A percentile compares a stretch with the other conserved stretches of the same genome.
Evolutionary conservation across 345 rosid species (phyloP).

Genomic region (Brassica napus): Da-Ae NC_063438.1:27438501-27439000

Average conservation of each 20-base stretch:
- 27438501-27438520: no score
- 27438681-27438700: slow-evolving; percentile 65
- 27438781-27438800: slow-evolving; percentile 1
- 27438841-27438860: slow-evolving; percentile 17
- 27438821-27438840: slow-evolving; percentile 25
- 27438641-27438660: slow-evolving; percentile 56
- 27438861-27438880: slow-evolving; percentile 27
- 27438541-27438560: not conserved
- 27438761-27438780: not conserved
- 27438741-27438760: not conserved
- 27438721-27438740: slow-evolving; percentile 31
- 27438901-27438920: not conserved
- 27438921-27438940: not conserved
- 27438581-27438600: not conserved
- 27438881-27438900: not conserved
- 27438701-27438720: slow-evolving; percentile 58
- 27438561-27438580: not conserved
- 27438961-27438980: not conserved
- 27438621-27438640: slow-evolving; percentile 67
- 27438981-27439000: not conserved
- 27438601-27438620: slow-evolving; percentile 60
- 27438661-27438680: slow-evolving; percentile 74
- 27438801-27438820: not conserved
- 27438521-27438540: no score
- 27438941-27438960: not conserved